Conservation (phyloP, 2,329 filamentous ascomycete species). For the Verticillium nubilum region DNA sequence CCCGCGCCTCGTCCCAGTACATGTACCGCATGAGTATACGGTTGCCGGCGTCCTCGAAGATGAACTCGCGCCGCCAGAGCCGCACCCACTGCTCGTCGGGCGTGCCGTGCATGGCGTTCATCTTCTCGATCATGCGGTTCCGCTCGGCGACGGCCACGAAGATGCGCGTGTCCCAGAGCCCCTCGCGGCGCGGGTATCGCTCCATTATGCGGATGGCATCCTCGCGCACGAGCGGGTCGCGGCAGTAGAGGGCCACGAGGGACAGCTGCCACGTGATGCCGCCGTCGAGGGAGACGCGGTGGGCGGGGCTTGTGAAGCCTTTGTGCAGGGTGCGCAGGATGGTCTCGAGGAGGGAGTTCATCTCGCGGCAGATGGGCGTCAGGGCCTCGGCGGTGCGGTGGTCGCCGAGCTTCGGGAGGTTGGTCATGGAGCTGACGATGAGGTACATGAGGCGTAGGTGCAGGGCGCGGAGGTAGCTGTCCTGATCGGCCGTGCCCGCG, state of each 20-base stretch:
- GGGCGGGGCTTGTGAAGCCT: slow-evolving; percentile 12
- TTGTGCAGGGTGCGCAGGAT: slow-evolving; percentile 22
- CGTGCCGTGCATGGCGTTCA: slow-evolving; percentile 23
- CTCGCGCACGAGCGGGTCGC: slow-evolving; percentile 29
- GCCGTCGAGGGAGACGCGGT: slow-evolving; percentile 38
- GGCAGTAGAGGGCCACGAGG: slow-evolving; percentile 33
- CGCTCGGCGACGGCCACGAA: slow-evolving; percentile 32
- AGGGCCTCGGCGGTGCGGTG: slow-evolving; percentile 28
- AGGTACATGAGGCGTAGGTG: slow-evolving; percentile 35
- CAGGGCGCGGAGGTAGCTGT: slow-evolving; percentile 22
- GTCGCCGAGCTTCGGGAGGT: slow-evolving; percentile 30
- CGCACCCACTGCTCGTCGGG: slow-evolving; percentile 31
- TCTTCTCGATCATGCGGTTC: slow-evolving; percentile 28
- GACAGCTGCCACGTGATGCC: slow-evolving; percentile 40
- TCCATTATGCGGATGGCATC: slow-evolving; percentile 34
- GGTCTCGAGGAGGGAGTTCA: slow-evolving; percentile 29
- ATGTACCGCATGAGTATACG: slow-evolving; percentile 30
- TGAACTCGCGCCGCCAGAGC: slow-evolving; percentile 29
- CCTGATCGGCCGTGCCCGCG: slow-evolving; percentile 17
- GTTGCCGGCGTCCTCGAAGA: slow-evolving; percentile 25
- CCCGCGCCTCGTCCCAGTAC: slow-evolving; percentile 22
- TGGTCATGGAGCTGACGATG: slow-evolving; percentile 32
- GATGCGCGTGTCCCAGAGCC: slow-evolving; percentile 34
- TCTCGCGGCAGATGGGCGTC: slow-evolving; percentile 36
- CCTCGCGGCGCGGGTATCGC: slow-evolving; percentile 35